Conservation (phyloP, 2,329 filamentous ascomycete species). For the Coniochaeta sp. region DNA sequence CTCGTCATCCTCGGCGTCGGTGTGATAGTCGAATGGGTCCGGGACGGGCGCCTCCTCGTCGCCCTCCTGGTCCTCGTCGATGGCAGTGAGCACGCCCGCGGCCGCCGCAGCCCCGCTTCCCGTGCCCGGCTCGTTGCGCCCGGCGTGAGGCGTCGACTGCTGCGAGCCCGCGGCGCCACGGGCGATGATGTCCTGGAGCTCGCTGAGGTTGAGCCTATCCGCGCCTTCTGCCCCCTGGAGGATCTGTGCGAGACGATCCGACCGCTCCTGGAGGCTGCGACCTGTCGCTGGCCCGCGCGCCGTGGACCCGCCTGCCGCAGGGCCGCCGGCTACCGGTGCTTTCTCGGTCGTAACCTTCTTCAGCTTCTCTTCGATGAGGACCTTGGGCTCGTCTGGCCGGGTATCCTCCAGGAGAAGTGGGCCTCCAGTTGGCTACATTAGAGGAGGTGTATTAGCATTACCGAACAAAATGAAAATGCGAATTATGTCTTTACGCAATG, state of each 20-base stretch:
- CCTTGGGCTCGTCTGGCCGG: constrained; percentile 68
- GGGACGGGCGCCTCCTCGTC: constrained; percentile 66
- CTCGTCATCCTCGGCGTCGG: constrained; percentile 51
- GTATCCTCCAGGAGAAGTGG: constrained; percentile 87
- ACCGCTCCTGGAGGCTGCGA: constrained; percentile 7
- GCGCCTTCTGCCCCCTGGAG: constrained; percentile 7
- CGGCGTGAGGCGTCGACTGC: neutral
- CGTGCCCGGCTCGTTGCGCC: constrained; percentile 10
- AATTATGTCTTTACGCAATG: neutral
- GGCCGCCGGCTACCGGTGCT: constrained; percentile 40
- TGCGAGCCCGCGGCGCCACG: neutral
- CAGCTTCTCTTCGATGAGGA: constrained; percentile 82
- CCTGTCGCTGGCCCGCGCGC: constrained; percentile 4
- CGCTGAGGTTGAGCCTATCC: constrained; percentile 18
- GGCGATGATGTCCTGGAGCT: constrained; percentile 37
- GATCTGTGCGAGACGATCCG: constrained; percentile 7
- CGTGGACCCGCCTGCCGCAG: constrained; percentile 10
- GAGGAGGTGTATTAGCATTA: neutral
- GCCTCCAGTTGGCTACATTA: constrained; percentile 73
- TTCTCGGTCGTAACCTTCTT: constrained; percentile 67
- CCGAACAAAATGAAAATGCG: neutral
- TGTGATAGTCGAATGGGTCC: constrained; percentile 70
- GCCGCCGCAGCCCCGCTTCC: constrained; percentile 58
- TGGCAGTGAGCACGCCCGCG: constrained; percentile 73
- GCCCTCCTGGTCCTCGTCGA: constrained; percentile 76